phyloP scores from a whole-genome alignment of 345 rosid species.

The Salix suchowensis region DNA sequence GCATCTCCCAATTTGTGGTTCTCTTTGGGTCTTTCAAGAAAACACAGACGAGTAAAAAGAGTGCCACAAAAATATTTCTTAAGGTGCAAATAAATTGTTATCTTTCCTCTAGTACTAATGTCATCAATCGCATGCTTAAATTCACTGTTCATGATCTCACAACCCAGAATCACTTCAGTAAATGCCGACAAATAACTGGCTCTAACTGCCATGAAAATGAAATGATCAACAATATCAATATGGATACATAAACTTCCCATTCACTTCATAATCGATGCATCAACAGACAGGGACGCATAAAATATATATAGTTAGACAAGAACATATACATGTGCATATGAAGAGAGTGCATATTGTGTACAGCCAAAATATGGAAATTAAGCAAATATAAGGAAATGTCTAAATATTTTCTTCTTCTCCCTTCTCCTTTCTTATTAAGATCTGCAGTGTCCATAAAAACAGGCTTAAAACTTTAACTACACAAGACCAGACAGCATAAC shows the following conservation, averaged over 20 bases:
- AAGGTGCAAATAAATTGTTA: conserved; percentile 67
- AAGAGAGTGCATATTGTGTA: background rate
- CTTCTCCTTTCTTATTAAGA: background rate
- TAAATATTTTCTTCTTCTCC: background rate
- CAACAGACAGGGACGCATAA: background rate
- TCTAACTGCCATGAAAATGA: conserved; percentile 64
- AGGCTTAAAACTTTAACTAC: background rate
- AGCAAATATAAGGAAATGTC: background rate
- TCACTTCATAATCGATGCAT: background rate
- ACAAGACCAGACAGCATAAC: background rate
- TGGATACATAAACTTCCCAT: conserved; percentile 4
- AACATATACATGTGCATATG: background rate
- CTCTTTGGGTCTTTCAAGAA: conserved; percentile 58
- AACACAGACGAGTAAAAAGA: conserved; percentile 65
- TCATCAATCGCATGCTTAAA: conserved; percentile 23
- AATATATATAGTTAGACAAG: too few relatives aligned
- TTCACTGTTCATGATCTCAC: conserved; percentile 47
- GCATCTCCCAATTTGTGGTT: conserved; percentile 64
- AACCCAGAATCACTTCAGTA: conserved; percentile 80
- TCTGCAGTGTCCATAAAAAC: background rate
- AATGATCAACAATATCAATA: conserved; percentile 7
- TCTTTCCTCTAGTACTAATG: conserved; percentile 27
- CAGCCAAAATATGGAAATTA: background rate
- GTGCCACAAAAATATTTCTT: conserved; percentile 82
- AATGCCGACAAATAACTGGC: conserved; percentile 63